These are phyloP conservation scores for Linum tenue DNA, from an alignment of 345 rosid genomes.

Conservation along the genomic window DNA sequence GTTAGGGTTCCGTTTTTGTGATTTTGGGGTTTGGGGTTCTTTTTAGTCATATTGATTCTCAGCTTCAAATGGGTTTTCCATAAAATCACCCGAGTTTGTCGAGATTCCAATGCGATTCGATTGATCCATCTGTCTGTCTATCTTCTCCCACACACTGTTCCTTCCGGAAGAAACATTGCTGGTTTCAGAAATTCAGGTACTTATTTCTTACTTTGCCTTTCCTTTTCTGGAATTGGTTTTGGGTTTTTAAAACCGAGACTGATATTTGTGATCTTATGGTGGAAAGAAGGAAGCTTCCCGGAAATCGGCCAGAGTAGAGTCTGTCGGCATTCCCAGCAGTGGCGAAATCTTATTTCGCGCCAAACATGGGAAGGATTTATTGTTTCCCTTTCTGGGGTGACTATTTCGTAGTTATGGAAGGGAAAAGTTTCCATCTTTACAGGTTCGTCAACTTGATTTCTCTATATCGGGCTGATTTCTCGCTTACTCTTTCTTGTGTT, in stretches of 20 bases:
- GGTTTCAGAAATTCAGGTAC: neutral
- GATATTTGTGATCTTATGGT: neutral
- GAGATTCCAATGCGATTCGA: neutral
- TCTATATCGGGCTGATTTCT: conserved; percentile 12
- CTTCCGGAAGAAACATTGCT: neutral
- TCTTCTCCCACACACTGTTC: no score
- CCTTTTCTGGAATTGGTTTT: neutral
- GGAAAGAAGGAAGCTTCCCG: conserved; percentile 3
- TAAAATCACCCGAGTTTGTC: conserved; percentile 1
- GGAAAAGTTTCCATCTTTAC: conserved; percentile 11
- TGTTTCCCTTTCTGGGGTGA: conserved; percentile 20
- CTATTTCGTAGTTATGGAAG: conserved; percentile 6
- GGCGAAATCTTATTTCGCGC: neutral
- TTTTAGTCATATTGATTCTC: no score
- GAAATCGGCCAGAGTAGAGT: neutral
- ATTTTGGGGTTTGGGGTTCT: neutral
- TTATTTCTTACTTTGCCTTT: neutral
- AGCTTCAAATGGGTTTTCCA: conserved; percentile 10
- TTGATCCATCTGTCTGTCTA: neutral
- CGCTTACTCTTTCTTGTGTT: conserved; percentile 8
- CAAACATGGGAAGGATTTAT: conserved; percentile 12
- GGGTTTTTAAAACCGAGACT: neutral
- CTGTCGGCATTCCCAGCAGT: no score
- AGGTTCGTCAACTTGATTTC: conserved; percentile 19
- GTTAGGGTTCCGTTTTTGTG: no score